Evolutionary conservation across 2,329 filamentous ascomycete species (phyloP), one percentile per base, ranked within the genome.

Genomic region (Diaporthe citri): DNA sequence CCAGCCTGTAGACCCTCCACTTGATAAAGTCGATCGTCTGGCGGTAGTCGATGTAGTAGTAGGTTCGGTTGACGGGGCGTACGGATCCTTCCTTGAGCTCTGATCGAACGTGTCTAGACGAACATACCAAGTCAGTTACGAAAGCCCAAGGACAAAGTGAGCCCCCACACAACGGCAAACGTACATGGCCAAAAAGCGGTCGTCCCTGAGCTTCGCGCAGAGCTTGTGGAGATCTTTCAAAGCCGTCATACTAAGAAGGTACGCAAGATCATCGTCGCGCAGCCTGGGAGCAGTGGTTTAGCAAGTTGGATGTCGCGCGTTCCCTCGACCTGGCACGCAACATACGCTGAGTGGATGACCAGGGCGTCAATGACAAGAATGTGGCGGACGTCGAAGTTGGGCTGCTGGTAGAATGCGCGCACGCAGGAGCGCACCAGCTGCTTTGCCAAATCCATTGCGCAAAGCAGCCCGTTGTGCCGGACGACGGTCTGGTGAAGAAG

Each of bases 21-120:
- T 99, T 99, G 85, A 98, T 97, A 66, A 95, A 95, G 85, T 99
- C 97, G 81, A 99, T 95, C 48, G 96, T 95, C 74, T 95, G 94
- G 75, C 97, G 95, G 81, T 97, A 97, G 82, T 98, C 96, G 82
- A 99, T 96, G 85, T 95, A 99, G 86, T 97, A 99, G 88, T 98
- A 99, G 77, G 96, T 97, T 80, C 95, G 91, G 82, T 93, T 95
- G 78, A 94, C 93, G 7, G 95, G 93, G 71, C 95, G 93, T 74
- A 94, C 93, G 75, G 95, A 94, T 70, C 94, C 95, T 81, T 96
- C 94, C 78, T 93, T 92, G 73, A 94, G 87, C 82, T 98, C 95
- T 67, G 92, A 90, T 76, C 95, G 92, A 43, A 92, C 92, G 82
- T 93, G 92, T 80, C 90, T 94, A 81, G 75, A 78, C 36, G 72